A percentile compares a stretch with the other conserved stretches of the same genome.
These are phyloP conservation scores for Ceratonia siliqua DNA, from an alignment of 306 rosid species.

Conservation along the genomic window DNA sequence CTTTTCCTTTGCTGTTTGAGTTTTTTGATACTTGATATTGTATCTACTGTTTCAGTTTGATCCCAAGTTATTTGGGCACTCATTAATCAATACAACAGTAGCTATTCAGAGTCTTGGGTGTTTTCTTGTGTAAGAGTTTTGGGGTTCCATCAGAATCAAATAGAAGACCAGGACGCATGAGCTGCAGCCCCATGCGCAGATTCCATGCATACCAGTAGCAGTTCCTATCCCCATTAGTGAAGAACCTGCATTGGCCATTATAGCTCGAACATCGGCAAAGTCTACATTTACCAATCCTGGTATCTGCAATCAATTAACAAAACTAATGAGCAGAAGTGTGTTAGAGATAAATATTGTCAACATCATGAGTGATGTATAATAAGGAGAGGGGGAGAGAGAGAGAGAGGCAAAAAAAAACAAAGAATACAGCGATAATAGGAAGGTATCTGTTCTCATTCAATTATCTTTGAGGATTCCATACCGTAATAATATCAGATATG, in stretches of 20 bases:
- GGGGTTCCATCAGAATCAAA: too few relatives aligned
- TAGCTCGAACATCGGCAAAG: conserved; percentile 94
- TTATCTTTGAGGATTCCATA: conserved; percentile 36
- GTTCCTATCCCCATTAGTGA: conserved; percentile 95
- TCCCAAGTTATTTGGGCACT: too few relatives aligned
- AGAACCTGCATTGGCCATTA: conserved; percentile 97
- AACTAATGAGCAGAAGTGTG: conserved; percentile 18
- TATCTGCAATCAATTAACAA: conserved; percentile 58
- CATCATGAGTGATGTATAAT: not conserved
- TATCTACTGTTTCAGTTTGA: too few relatives aligned
- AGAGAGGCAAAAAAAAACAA: not conserved
- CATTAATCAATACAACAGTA: too few relatives aligned
- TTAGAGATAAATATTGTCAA: conserved; percentile 2
- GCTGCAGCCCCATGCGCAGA: conserved; percentile 11
- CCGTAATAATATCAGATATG: conserved; percentile 86
- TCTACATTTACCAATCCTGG: conserved; percentile 94
- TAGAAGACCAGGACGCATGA: not conserved
- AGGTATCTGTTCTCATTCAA: not conserved
- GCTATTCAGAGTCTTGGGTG: too few relatives aligned
- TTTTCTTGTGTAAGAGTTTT: too few relatives aligned
- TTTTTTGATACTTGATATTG: too few relatives aligned
- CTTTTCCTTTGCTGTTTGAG: too few relatives aligned
- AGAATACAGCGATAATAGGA: not conserved
- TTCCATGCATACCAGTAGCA: conserved; percentile 64
- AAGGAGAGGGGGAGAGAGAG: too few relatives aligned